phyloP scores from a whole-genome alignment of 805 yeast genomes.

The Cyberlindnera saturnus region DNA sequence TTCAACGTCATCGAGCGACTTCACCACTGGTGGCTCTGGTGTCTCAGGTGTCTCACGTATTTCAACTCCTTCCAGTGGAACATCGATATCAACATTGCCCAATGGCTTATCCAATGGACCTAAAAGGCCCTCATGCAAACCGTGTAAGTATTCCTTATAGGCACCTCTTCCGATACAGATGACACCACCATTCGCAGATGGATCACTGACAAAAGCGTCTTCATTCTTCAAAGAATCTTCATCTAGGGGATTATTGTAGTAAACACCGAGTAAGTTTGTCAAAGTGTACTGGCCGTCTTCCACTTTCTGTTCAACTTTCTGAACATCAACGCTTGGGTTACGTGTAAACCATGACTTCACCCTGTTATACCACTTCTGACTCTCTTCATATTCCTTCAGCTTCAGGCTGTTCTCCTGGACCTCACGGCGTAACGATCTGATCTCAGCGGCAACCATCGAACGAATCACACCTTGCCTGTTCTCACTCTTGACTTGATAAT shows the following conservation, averaged over 20 bases:
- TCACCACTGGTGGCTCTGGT: slow-evolving; percentile 6
- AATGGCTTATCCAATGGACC: slow-evolving; percentile 73
- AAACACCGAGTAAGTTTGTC: slow-evolving; percentile 54
- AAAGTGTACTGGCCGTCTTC: slow-evolving; percentile 30
- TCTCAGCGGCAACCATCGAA: slow-evolving; percentile 70
- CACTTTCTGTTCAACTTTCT: slow-evolving; percentile 19
- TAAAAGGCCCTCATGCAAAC: slow-evolving; percentile 89
- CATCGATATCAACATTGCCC: slow-evolving; percentile 16
- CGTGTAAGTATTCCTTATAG: slow-evolving; percentile 83
- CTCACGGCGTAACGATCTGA: slow-evolving; percentile 61
- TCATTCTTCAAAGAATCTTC: slow-evolving; percentile 25
- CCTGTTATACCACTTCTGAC: slow-evolving; percentile 16
- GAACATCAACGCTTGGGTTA: slow-evolving; percentile 7
- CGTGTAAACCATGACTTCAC: slow-evolving; percentile 8
- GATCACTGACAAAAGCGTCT: slow-evolving; percentile 40
- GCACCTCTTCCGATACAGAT: slow-evolving; percentile 95
- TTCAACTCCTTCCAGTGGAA: neutral
- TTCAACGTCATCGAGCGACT: slow-evolving; percentile 3
- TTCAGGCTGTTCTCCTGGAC: slow-evolving; percentile 25
- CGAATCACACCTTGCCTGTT: slow-evolving; percentile 88
- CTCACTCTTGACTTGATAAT: slow-evolving; percentile 72
- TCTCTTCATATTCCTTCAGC: slow-evolving; percentile 13
- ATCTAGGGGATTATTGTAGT: slow-evolving; percentile 26
- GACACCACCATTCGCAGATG: slow-evolving; percentile 68
- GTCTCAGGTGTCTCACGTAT: no score